Conservation (phyloP, 1,139 yeast genomes). For the Debaryomyces fabryi region DNA sequence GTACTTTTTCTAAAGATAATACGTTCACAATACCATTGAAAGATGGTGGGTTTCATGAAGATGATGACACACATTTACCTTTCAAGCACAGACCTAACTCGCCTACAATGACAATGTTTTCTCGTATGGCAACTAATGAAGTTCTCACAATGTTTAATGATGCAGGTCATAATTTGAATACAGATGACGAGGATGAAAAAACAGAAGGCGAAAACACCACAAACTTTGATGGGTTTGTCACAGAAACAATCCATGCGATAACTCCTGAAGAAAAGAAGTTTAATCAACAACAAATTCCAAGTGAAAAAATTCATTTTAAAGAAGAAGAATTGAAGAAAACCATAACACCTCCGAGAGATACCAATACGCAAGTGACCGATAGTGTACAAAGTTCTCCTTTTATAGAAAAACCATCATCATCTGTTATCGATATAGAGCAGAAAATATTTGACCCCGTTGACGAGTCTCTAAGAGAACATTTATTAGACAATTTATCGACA, state of each 20-base stretch:
- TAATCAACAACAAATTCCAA: constrained; percentile 3
- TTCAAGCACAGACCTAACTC: constrained; percentile 42
- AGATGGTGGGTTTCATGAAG: constrained; percentile 21
- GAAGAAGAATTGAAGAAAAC: constrained; percentile 11
- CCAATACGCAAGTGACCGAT: constrained; percentile 24
- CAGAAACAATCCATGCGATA: constrained; percentile 45
- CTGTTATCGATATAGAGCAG: constrained; percentile 6
- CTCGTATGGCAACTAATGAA: constrained; percentile 77
- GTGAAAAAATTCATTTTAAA: constrained; percentile 7
- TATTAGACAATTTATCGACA: constrained; percentile 27
- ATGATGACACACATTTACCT: constrained; percentile 18
- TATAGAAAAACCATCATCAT: constrained; percentile 38
- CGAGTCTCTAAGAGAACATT: constrained; percentile 22
- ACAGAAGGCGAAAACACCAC: constrained; percentile 35
- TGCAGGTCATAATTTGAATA: constrained; percentile 42
- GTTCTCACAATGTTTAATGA: constrained; percentile 77
- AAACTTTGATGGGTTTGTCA: constrained; percentile 53
- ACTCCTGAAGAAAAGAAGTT: not conserved
- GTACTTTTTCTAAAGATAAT: constrained; percentile 14
- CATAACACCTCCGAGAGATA: constrained; percentile 35
- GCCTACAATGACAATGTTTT: constrained; percentile 79
- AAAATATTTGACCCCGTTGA: constrained; percentile 33
- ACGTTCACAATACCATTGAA: constrained; percentile 41
- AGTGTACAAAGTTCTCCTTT: constrained; percentile 49
- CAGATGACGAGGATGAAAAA: constrained; percentile 37